Evolutionary conservation across 2,329 filamentous ascomycete species (phyloP).

Genomic region (Clonostachys chloroleuca): DNA sequence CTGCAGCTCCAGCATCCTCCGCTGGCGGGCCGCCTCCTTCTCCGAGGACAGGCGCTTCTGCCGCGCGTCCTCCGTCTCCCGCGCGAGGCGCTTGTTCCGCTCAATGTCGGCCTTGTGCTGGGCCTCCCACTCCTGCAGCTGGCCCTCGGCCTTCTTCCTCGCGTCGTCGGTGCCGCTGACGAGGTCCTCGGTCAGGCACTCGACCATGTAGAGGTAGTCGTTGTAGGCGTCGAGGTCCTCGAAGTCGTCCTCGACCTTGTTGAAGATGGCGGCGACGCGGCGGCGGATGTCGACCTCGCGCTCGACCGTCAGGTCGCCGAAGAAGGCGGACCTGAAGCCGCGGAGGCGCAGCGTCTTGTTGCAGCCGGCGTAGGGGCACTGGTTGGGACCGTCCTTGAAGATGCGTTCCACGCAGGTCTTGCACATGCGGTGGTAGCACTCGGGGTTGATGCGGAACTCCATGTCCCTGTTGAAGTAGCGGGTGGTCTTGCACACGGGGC

Average conservation of each 20-base stretch:
- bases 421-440: conserved; percentile 99
- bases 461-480: conserved; percentile 94
- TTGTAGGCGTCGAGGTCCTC: conserved; percentile 81
- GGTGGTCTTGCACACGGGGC: conserved; percentile 94
- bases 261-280: conserved; percentile 76
- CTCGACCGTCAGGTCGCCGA: conserved; percentile 83
- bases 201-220: conserved; percentile 90
- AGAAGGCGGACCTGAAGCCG: conserved; percentile 83
- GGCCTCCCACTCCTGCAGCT: conserved; percentile 60
- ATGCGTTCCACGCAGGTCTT: conserved; percentile 92
- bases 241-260: conserved; percentile 88
- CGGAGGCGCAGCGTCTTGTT: conserved; percentile 79
- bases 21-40: conserved; percentile 55
- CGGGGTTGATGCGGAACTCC: conserved; percentile 92
- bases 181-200: conserved; percentile 85
- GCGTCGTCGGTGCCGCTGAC: conserved; percentile 67
- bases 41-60: conserved; percentile 57
- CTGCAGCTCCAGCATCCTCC: conserved; percentile 56
- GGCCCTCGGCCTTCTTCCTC: conserved; percentile 37
- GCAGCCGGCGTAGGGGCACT: conserved; percentile 88
- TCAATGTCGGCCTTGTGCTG: conserved; percentile 68
- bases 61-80: conserved; percentile 49
- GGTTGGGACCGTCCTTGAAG: conserved; percentile 86
- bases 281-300: conserved; percentile 89
- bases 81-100: conserved; percentile 50